Conservation (phyloP, 2,329 filamentous ascomycete species). For the Aspergillus tubingensis region DNA sequence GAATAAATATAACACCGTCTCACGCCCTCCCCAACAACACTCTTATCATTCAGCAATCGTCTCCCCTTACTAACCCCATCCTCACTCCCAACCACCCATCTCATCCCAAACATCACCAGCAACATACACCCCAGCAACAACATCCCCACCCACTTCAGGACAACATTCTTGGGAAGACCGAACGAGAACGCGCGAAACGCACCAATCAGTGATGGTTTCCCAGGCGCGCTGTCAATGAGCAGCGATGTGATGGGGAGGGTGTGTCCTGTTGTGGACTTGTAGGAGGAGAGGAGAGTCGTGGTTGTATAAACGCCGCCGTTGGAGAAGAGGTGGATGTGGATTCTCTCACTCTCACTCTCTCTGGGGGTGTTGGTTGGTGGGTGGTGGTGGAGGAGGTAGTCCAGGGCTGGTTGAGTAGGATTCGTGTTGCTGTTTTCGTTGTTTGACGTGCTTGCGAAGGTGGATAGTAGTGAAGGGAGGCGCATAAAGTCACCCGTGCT, state of each 20-base stretch:
- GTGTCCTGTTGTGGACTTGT: slow-evolving; percentile 34
- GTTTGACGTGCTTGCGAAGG: too few species aligned
- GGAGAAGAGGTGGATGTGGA: slow-evolving; percentile 52
- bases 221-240: slow-evolving; percentile 51
- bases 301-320: slow-evolving; percentile 51
- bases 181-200: slow-evolving; percentile 39
- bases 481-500: slow-evolving; percentile 38
- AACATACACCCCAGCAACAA: slow-evolving; percentile 1
- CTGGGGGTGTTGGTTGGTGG: background rate
- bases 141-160: slow-evolving; percentile 19
- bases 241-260: slow-evolving; percentile 44
- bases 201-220: slow-evolving; percentile 31
- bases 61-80: slow-evolving; percentile 4
- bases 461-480: slow-evolving; percentile 21
- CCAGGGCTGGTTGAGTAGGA: slow-evolving; percentile 33
- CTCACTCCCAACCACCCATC: background rate
- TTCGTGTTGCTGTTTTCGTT: too few species aligned
- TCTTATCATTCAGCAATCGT: background rate
- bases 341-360: slow-evolving; percentile 3
- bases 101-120: background rate
- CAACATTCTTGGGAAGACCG: slow-evolving; percentile 34
- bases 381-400: slow-evolving; percentile 17
- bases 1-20: slow-evolving; percentile 11
- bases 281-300: slow-evolving; percentile 42
- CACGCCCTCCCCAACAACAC: background rate